Conservation (phyloP, 257 asterid species). For the Asclepias syriaca region DNA sequence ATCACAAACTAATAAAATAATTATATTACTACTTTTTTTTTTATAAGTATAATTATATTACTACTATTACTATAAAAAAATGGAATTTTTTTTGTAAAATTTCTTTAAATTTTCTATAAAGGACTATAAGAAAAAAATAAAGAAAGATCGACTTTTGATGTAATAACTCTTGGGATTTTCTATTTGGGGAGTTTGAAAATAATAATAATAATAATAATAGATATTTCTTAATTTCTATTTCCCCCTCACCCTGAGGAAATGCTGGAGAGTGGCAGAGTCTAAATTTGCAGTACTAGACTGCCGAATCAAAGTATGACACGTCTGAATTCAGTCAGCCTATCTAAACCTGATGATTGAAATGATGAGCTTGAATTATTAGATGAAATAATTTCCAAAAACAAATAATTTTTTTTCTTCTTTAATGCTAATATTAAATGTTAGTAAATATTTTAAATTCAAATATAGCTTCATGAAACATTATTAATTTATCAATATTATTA, state of each 20-base stretch:
- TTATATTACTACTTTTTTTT: too few species aligned
- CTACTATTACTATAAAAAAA: too few species aligned
- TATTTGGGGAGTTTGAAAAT: neutral
- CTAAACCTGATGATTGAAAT: neutral
- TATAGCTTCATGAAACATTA: too few species aligned
- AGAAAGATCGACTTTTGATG: slow-evolving; percentile 9
- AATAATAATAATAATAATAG: neutral
- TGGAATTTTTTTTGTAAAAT: neutral
- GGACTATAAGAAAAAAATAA: neutral
- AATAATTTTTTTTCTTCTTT: neutral
- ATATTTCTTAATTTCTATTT: neutral
- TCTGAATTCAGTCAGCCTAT: neutral
- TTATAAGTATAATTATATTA: too few species aligned
- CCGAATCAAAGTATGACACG: neutral
- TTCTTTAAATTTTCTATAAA: neutral
- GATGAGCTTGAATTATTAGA: neutral
- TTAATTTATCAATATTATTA: too few species aligned
- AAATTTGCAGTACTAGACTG: neutral
- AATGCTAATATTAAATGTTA: neutral
- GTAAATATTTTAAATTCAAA: neutral
- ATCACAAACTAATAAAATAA: neutral
- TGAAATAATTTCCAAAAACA: neutral
- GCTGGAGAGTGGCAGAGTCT: neutral
- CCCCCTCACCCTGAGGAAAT: neutral
- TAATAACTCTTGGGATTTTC: neutral